These are phyloP conservation scores for Ballota nigra DNA, from an alignment of 257 asterid genomes.

Conservation along the genomic window DNA sequence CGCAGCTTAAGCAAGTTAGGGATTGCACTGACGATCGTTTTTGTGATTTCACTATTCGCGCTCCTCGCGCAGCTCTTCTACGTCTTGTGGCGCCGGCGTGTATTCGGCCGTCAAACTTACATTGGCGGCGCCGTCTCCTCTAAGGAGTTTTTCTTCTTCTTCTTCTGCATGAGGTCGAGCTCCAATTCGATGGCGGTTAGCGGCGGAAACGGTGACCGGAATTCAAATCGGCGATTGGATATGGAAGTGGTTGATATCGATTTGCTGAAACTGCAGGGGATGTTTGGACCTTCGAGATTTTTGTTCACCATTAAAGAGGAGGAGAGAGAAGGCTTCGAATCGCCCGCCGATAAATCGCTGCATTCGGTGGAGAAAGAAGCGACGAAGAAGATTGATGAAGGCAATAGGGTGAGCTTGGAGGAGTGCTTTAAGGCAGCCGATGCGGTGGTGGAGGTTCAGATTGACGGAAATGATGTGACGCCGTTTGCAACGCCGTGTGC, in stretches of 20 bases:
- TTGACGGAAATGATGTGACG: conserved; percentile 22
- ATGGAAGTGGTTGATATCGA: conserved; percentile 49
- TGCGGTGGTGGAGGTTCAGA: conserved; percentile 24
- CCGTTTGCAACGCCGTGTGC: conserved; percentile 38
- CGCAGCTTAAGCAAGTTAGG: conserved; percentile 37
- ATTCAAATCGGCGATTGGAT: conserved; percentile 23
- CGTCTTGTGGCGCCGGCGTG: conserved; percentile 49
- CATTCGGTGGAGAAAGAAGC: conserved; percentile 20
- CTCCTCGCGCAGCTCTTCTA: conserved; percentile 39
- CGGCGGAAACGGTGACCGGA: not conserved
- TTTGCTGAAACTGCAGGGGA: conserved; percentile 41
- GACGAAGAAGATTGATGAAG: not conserved
- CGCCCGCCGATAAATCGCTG: conserved; percentile 27
- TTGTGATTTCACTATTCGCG: conserved; percentile 34
- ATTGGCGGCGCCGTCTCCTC: conserved; percentile 25
- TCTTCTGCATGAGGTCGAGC: conserved; percentile 37
- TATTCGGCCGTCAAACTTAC: conserved; percentile 23
- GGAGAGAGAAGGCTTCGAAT: conserved; percentile 46
- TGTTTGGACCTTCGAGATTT: conserved; percentile 53
- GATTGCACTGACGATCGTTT: conserved; percentile 32
- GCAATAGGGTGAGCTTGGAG: conserved; percentile 31
- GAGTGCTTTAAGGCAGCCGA: conserved; percentile 34
- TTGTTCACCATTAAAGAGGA: conserved; percentile 56
- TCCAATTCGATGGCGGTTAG: conserved; percentile 15
- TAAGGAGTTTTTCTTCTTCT: conserved; percentile 44